Base-by-base conservation (phyloP, 257 asterid species). In the Scutellaria galericulata region DNA sequence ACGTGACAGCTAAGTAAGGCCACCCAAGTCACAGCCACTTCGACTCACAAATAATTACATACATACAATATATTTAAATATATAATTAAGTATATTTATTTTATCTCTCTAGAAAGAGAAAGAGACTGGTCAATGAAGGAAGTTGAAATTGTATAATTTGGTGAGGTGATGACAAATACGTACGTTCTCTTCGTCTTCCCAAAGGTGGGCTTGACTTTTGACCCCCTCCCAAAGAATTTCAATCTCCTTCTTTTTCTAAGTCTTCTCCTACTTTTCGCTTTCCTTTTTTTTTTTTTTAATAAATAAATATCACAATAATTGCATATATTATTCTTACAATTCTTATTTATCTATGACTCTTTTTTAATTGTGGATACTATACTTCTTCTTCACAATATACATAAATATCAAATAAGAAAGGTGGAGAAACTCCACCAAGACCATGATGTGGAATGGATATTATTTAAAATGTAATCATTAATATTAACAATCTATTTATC, bases 141-240 rank as follows among this genome's bases (percentile, higher is more conserved):
- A 75, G 73, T 71, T 75, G 8, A 59, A 59, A 42, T 35, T 58
- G 64, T 27, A 57, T 3, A 22, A 10, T 12, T 6, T 3, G 42
- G 47, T 64, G 56, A 71, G 3, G 41, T 18, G 66, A 54, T 22
- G 46, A 31, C 37, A 31, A 31, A 31, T 56, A 51, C 69, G 79
- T 75, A 66, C 83, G 69, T 75, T 66, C 72, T 57, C 48, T 44
- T 77, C 65, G 52, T 78, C 79, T 75, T 58, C 74, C 81, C 68
- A 48, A 81, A 20, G 86, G 86, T 82, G 81, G 83, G 83, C 86
- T 60, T 82, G 86, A 82, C 86, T 78, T 78, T 82, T 82, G 86
- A 82, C 83, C 68, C 45, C 13, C 4, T 47, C 7, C 0, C 10
- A 13, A 44, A 48, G 52, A 59, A 58, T 66, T 78, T 81, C 79